A percentile compares a stretch with the other conserved stretches of the same genome.
Conservation (phyloP, 371 early-diverging fungal species). For the Mortierella sp. region DNA sequence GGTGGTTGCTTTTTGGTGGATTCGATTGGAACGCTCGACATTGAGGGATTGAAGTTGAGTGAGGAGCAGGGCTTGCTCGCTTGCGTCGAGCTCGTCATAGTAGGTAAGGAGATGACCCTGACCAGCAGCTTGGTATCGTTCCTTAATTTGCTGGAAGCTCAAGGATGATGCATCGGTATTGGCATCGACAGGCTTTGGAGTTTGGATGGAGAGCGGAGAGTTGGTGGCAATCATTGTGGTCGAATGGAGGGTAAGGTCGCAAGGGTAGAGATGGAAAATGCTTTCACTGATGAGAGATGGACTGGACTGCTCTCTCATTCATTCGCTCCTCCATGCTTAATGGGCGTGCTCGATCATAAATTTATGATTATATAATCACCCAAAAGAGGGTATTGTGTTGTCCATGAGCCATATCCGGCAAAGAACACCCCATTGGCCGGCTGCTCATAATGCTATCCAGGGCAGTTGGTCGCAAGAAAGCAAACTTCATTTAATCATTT, state of each 20-base stretch:
- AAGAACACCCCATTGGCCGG: no score
- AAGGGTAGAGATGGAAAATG: neutral
- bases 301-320: no score
- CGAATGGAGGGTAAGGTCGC: neutral
- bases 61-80: conserved; percentile 70
- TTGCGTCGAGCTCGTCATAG: conserved; percentile 75
- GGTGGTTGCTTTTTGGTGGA: conserved; percentile 79
- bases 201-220: conserved; percentile 40
- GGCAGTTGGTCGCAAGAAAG: no score
- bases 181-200: conserved; percentile 36
- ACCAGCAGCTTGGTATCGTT: conserved; percentile 78
- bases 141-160: conserved; percentile 55
- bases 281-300: neutral
- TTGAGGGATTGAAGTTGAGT: conserved; percentile 81
- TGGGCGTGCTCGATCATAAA: no score
- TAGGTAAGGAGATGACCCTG: conserved; percentile 93
- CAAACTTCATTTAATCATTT: no score
- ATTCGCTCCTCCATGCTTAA: no score
- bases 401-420: no score
- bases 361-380: no score
- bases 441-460: no score
- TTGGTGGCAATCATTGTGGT: conserved; percentile 31
- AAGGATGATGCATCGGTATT: conserved; percentile 8
- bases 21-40: conserved; percentile 82
- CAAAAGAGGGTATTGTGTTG: no score